Percentiles rank a stretch among this genome's conserved stretches.
Evolutionary conservation across 2,329 filamentous ascomycete genomes (phyloP).

Genomic region (Aureobasidium sp.): DNA sequence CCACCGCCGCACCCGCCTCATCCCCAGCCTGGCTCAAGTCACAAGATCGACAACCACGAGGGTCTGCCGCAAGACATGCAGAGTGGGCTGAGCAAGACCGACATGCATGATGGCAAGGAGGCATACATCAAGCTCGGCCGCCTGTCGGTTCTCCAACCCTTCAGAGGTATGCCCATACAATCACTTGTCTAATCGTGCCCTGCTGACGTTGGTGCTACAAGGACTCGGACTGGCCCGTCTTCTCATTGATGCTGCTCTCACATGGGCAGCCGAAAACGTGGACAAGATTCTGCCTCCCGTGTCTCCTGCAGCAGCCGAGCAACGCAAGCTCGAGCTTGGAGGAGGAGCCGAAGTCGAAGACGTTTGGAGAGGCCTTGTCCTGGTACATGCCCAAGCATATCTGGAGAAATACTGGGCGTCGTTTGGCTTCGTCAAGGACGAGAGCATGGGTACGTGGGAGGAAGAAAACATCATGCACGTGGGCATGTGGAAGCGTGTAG

Average conservation of each 20-base stretch:
- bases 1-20: slow-evolving; percentile 70
- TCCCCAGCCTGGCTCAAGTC: slow-evolving; percentile 40
- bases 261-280: slow-evolving; percentile 60
- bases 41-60: slow-evolving; percentile 21
- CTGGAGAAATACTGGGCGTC: slow-evolving; percentile 60
- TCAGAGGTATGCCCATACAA: slow-evolving; percentile 43
- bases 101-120: slow-evolving; percentile 55
- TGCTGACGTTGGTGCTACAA: slow-evolving; percentile 18
- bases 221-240: slow-evolving; percentile 54
- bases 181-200: too few relatives aligned
- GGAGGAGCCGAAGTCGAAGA: slow-evolving; percentile 30
- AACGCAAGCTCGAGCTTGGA: slow-evolving; percentile 28
- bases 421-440: slow-evolving; percentile 68
- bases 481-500: slow-evolving; percentile 64
- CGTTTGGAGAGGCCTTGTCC: slow-evolving; percentile 66
- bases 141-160: slow-evolving; percentile 61
- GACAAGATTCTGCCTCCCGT: slow-evolving; percentile 36
- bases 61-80: slow-evolving; percentile 16
- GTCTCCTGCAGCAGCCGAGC: slow-evolving; percentile 34
- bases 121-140: slow-evolving; percentile 78
- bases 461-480: slow-evolving; percentile 82
- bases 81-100: slow-evolving; percentile 31
- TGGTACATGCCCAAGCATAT: slow-evolving; percentile 69
- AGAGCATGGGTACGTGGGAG: slow-evolving; percentile 66
- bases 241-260: slow-evolving; percentile 60